Conservation (phyloP, 208 protist species). For the Acanthamoeba castellanii region DNA sequence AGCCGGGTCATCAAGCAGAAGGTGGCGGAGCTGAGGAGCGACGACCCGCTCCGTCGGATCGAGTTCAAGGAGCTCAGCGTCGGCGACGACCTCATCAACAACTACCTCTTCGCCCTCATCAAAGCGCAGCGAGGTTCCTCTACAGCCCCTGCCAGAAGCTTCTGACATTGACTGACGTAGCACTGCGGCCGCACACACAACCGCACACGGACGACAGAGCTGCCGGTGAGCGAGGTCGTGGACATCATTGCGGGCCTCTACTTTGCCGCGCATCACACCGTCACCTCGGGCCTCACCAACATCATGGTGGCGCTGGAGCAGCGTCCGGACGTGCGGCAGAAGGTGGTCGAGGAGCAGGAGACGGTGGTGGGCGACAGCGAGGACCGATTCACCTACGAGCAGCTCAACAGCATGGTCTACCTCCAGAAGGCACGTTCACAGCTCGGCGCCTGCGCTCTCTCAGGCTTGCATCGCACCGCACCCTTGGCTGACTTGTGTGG, state of each 20-base stretch:
- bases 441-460: too few species aligned
- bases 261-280: constrained; percentile 11
- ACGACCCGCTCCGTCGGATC: background rate
- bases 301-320: constrained; percentile 30
- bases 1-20: background rate
- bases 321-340: constrained; percentile 9
- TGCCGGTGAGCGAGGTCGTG: background rate
- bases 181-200: background rate
- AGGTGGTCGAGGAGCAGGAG: constrained; percentile 44
- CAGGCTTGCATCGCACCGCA: too few species aligned
- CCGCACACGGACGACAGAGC: background rate
- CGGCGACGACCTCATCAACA: constrained; percentile 2
- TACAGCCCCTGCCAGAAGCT: too few species aligned
- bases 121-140: background rate
- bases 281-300: constrained; percentile 43
- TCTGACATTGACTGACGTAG: too few species aligned
- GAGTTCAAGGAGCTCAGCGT: background rate
- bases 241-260: constrained; percentile 1
- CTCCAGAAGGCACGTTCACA: background rate
- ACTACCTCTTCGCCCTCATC: constrained; percentile 24
- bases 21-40: background rate
- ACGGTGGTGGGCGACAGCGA: constrained; percentile 7
- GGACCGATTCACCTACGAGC: constrained; percentile 28
- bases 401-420: constrained; percentile 47
- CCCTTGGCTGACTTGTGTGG: too few species aligned